These are phyloP conservation scores for Trametes polyzona DNA, from an alignment of 1,284 basidiomycete species.

Conservation along the genomic window DNA sequence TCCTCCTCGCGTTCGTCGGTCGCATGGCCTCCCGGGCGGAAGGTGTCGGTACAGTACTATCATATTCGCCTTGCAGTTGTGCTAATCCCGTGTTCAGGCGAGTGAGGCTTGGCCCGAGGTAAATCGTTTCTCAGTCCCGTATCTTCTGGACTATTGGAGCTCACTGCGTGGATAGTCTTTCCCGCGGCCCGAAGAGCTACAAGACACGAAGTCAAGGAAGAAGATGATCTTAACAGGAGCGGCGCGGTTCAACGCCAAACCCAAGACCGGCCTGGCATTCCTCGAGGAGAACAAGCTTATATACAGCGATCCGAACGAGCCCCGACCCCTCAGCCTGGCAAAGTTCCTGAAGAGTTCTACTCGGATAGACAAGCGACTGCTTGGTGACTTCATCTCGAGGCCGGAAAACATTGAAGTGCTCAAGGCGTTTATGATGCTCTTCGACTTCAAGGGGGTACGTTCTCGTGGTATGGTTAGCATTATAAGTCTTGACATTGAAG, in stretches of 20 bases:
- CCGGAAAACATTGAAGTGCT: conserved; percentile 88
- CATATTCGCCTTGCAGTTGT: conserved; percentile 5
- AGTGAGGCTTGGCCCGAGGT: conserved; percentile 67
- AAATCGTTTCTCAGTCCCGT: conserved; percentile 27
- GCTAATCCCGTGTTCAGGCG: conserved; percentile 28
- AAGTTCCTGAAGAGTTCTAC: conserved; percentile 87
- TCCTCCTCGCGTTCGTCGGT: conserved; percentile 86
- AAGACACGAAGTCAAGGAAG: conserved; percentile 84
- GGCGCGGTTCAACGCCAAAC: conserved; percentile 92
- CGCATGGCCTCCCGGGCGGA: conserved; percentile 86
- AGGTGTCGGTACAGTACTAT: conserved; percentile 51
- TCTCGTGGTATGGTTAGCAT: conserved; percentile 1
- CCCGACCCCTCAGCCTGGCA: conserved; percentile 70
- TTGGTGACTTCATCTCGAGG: conserved; percentile 93
- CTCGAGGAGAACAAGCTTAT: conserved; percentile 89
- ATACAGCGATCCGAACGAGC: conserved; percentile 62
- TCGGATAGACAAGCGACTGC: conserved; percentile 89
- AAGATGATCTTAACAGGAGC: conserved; percentile 86
- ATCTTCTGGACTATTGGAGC: not conserved
- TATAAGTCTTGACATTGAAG: not conserved
- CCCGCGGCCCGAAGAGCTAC: conserved; percentile 60
- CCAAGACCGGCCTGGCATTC: conserved; percentile 90
- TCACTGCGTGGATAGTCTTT: conserved; percentile 46
- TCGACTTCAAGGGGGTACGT: conserved; percentile 86
- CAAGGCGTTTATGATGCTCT: conserved; percentile 86